Percentiles rank a stretch among this genome's conserved stretches.
Conservation (phyloP, 1,139 yeast species). For the Candida anutae region DNA sequence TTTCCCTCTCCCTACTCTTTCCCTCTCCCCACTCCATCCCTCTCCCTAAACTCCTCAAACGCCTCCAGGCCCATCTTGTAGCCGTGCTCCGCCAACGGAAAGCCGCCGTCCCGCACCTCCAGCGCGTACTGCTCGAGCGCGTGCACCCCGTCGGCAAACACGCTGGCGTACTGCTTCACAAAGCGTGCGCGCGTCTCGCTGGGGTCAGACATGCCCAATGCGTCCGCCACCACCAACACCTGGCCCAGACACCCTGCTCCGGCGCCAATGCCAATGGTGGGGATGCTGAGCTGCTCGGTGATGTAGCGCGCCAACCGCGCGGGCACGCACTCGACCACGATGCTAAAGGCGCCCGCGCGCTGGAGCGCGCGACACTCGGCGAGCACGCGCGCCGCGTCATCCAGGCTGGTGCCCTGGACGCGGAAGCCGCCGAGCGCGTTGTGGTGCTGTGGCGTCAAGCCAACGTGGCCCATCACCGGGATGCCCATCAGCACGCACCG, state of each 20-base stretch:
- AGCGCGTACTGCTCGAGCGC: conserved; percentile 47
- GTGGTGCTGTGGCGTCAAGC: conserved; percentile 84
- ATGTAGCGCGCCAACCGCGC: conserved; percentile 59
- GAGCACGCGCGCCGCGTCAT: conserved; percentile 50
- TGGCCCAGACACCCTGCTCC: conserved; percentile 83
- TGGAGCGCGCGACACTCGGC: conserved; percentile 67
- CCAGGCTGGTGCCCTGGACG: conserved; percentile 65
- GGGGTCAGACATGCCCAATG: conserved; percentile 67
- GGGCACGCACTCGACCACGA: conserved; percentile 85
- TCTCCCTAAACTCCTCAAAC: conserved; percentile 35
- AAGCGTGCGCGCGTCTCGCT: conserved; percentile 55
- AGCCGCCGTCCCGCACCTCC: conserved; percentile 49
- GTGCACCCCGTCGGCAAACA: conserved; percentile 40
- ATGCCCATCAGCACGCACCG: conserved; percentile 61
- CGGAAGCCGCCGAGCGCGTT: conserved; percentile 79
- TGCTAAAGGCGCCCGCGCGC: conserved; percentile 67
- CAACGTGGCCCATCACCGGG: conserved; percentile 89
- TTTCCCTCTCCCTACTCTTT: background rate
- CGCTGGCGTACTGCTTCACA: conserved; percentile 59
- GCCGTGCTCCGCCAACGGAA: conserved; percentile 66
- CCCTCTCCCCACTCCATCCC: background rate
- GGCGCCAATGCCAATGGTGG: conserved; percentile 95
- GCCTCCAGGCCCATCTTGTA: conserved; percentile 66
- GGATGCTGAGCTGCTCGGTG: conserved; percentile 53
- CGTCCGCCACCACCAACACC: conserved; percentile 79